These are phyloP conservation scores for Cantharellus anzutake DNA, from an alignment of 768 basidiomycete species.

Conservation along the genomic window DNA sequence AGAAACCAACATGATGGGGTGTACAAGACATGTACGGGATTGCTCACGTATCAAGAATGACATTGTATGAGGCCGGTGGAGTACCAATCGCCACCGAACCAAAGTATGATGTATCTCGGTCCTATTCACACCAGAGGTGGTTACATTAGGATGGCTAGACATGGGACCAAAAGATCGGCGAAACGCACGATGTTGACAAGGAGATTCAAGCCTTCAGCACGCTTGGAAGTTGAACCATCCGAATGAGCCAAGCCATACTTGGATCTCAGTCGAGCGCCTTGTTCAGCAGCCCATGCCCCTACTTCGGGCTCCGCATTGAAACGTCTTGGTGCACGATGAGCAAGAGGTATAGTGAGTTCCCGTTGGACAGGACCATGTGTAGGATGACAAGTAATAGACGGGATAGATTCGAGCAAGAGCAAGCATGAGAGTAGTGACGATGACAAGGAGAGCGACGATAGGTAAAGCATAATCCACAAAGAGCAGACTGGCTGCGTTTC, in stretches of 20 bases:
- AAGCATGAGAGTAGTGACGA: no score
- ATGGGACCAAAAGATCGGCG: no score
- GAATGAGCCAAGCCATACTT: background rate
- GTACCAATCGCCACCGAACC: slow-evolving; percentile 70
- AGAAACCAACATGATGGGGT: background rate
- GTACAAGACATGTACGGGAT: background rate
- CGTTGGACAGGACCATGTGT: no score
- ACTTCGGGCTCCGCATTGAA: background rate
- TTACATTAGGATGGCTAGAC: no score
- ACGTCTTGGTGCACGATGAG: background rate
- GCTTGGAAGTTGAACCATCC: background rate
- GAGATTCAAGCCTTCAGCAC: background rate
- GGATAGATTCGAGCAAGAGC: no score
- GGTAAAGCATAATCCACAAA: no score
- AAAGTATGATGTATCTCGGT: slow-evolving; percentile 27
- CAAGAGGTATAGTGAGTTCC: background rate
- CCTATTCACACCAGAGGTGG: no score
- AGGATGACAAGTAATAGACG: no score
- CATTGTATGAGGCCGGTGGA: slow-evolving; percentile 57
- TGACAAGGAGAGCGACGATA: no score
- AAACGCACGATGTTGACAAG: background rate
- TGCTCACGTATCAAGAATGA: slow-evolving; percentile 80
- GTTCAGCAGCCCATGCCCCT: background rate
- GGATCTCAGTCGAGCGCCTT: background rate
- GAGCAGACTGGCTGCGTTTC: no score